These are phyloP conservation scores for Hippophae tibetana DNA, from an alignment of 306 rosid species.

Conservation along the genomic window DNA sequence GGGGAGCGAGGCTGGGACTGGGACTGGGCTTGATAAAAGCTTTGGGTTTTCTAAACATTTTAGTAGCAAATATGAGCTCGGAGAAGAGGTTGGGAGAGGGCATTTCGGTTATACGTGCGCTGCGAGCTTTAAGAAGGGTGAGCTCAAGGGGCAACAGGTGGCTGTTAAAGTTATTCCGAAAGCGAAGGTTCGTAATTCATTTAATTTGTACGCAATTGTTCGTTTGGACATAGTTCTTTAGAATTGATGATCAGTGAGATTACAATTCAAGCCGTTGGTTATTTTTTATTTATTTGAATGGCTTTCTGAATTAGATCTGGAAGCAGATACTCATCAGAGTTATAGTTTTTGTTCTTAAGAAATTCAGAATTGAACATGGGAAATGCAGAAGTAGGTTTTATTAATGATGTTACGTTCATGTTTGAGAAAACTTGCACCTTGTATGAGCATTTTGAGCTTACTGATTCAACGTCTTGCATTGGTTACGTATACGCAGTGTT, in stretches of 20 bases:
- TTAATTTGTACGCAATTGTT: neutral
- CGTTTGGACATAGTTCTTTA: neutral
- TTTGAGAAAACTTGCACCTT: neutral
- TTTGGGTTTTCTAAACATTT: conserved; percentile 84
- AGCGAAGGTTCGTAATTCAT: conserved; percentile 45
- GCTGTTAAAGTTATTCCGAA: conserved; percentile 93
- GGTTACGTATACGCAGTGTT: no score
- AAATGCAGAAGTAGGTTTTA: neutral
- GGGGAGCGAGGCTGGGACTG: conserved; percentile 48
- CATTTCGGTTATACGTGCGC: conserved; percentile 81
- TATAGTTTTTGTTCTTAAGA: neutral
- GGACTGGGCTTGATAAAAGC: conserved; percentile 59
- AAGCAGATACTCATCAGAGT: neutral
- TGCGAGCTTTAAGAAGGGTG: conserved; percentile 64
- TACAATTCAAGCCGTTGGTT: neutral
- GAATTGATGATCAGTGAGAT: neutral
- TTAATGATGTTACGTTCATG: neutral
- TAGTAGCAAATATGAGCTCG: conserved; percentile 59
- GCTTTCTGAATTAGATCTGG: conserved; percentile 10
- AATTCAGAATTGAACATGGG: neutral
- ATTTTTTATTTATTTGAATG: neutral
- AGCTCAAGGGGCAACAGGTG: conserved; percentile 54
- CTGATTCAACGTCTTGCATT: no score
- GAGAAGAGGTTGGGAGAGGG: conserved; percentile 84
- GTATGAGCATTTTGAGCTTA: no score